Evolutionary conservation across 78 protist genomes (phyloP).

Genomic region (Planoprotostelium fungivorum): DNA sequence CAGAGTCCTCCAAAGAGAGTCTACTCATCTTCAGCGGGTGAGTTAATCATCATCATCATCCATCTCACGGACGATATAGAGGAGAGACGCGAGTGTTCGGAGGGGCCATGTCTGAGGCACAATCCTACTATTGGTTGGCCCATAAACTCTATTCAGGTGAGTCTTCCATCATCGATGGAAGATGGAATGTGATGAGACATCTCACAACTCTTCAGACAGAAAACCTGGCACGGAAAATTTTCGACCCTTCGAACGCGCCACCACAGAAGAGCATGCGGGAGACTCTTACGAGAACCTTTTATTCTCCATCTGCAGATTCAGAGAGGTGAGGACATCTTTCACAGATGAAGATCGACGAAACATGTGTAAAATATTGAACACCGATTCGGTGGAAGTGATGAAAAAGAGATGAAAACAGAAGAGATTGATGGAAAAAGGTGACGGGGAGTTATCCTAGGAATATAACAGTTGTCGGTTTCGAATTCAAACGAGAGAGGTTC

Average conservation of each 20-base stretch:
- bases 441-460: conserved; percentile 5
- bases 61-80: neutral
- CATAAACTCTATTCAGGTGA: neutral
- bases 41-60: neutral
- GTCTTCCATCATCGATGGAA: neutral
- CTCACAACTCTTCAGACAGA: neutral
- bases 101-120: neutral
- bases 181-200: neutral
- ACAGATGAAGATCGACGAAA: neutral
- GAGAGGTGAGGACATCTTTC: neutral
- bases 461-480: conserved; percentile 6
- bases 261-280: conserved; percentile 1
- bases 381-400: neutral
- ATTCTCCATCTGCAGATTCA: neutral
- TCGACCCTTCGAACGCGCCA: neutral
- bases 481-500: conserved; percentile 1
- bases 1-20: neutral
- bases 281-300: neutral
- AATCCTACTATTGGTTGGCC: neutral
- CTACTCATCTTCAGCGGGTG: neutral
- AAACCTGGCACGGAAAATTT: neutral
- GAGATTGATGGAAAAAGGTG: neutral
- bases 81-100: neutral
- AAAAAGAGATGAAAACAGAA: neutral
- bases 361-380: too few species aligned